Evolutionary conservation across 2,329 filamentous ascomycete genomes (phyloP).

Genomic region (Pezicula rhizophila): DNA sequence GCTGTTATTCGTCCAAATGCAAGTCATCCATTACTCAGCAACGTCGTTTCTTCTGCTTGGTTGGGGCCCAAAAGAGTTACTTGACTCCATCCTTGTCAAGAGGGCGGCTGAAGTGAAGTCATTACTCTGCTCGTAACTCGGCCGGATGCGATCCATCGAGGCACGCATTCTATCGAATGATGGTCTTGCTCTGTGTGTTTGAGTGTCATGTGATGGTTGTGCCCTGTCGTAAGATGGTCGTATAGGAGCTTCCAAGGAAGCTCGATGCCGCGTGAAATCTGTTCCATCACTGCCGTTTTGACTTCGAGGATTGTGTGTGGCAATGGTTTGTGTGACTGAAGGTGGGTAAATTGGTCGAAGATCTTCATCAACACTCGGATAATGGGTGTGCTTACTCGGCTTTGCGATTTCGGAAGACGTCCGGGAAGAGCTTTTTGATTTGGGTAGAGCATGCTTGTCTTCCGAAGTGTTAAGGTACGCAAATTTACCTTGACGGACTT

Average conservation of each 20-base stretch:
- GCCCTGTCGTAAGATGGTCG: slow-evolving; percentile 48
- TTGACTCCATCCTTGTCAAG: slow-evolving; percentile 76
- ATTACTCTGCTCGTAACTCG: slow-evolving; percentile 79
- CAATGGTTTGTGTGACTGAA: slow-evolving; percentile 70
- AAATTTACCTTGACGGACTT: slow-evolving; percentile 78
- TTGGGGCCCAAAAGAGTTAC: slow-evolving; percentile 33
- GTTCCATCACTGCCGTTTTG: slow-evolving; percentile 94
- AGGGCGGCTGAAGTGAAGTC: slow-evolving; percentile 90
- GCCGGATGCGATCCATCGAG: slow-evolving; percentile 79
- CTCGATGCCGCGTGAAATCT: slow-evolving; percentile 69
- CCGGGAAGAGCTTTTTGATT: slow-evolving; percentile 43
- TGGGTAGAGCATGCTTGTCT: slow-evolving; percentile 17
- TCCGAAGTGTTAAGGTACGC: slow-evolving; percentile 50
- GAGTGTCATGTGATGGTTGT: slow-evolving; percentile 38
- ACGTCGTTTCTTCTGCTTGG: slow-evolving; percentile 19
- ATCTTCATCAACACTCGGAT: slow-evolving; percentile 74
- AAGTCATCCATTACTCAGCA: slow-evolving; percentile 11
- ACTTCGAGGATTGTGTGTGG: slow-evolving; percentile 72
- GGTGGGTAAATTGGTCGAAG: slow-evolving; percentile 89
- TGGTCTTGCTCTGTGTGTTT: slow-evolving; percentile 58
- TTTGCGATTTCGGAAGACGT: slow-evolving; percentile 52
- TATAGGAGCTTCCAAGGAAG: slow-evolving; percentile 47
- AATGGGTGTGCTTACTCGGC: slow-evolving; percentile 45
- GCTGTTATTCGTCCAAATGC: slow-evolving; percentile 2
- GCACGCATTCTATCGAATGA: slow-evolving; percentile 84